Conservation (phyloP, 2,329 filamentous ascomycete genomes). For the Clonostachys rosea region DNA sequence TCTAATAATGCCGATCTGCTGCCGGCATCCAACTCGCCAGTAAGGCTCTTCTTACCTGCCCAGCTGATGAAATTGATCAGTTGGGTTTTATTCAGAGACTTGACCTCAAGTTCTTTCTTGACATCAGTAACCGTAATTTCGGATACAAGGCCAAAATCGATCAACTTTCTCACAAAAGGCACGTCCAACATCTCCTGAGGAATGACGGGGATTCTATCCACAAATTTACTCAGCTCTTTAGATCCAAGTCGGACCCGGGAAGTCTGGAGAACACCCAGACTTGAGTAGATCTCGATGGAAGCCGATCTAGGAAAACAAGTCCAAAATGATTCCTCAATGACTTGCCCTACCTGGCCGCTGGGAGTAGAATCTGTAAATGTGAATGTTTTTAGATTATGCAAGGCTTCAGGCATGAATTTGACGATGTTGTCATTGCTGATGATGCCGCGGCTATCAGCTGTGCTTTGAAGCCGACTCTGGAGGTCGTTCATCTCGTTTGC, state of each 20-base stretch:
- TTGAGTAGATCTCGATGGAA: constrained; percentile 84
- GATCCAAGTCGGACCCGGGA: constrained; percentile 74
- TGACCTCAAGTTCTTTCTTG: constrained; percentile 73
- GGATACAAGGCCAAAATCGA: constrained; percentile 80
- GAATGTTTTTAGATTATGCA: constrained; percentile 83
- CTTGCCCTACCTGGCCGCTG: constrained; percentile 74
- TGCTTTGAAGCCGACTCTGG: constrained; percentile 51
- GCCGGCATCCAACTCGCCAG: constrained; percentile 65
- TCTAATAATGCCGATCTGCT: constrained; percentile 69
- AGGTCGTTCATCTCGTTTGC: constrained; percentile 80
- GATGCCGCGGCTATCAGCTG: constrained; percentile 38
- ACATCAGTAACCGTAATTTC: constrained; percentile 87
- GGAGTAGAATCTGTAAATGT: constrained; percentile 88
- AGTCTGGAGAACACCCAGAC: constrained; percentile 79
- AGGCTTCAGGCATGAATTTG: constrained; percentile 69
- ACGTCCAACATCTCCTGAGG: constrained; percentile 69
- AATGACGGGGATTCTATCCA: constrained; percentile 83
- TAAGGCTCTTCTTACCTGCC: constrained; percentile 67
- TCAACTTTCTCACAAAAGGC: constrained; percentile 75
- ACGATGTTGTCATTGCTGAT: constrained; percentile 60
- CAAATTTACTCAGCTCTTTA: constrained; percentile 64
- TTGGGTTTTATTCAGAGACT: constrained; percentile 75
- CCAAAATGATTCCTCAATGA: constrained; percentile 96
- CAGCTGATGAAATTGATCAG: constrained; percentile 80
- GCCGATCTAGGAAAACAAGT: constrained; percentile 72